Conservation (phyloP, 2,329 filamentous ascomycete species). For the Stemphylium lycopersici region DNA sequence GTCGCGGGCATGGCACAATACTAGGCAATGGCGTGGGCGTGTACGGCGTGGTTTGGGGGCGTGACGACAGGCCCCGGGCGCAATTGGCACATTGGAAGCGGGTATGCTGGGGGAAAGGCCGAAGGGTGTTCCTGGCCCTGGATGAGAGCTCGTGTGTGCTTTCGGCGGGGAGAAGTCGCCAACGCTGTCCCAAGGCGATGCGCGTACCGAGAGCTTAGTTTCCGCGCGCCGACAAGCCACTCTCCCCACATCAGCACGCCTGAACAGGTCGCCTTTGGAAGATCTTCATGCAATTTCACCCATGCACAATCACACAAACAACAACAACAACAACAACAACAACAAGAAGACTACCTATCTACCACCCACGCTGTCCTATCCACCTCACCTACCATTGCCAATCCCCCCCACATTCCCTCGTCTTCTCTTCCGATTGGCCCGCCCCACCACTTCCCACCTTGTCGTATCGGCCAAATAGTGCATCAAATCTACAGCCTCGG, state of each 20-base stretch:
- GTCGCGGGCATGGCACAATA: conserved; percentile 22
- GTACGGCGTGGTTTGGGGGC: conserved; percentile 29
- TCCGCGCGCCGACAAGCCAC: neutral
- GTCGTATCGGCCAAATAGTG: neutral
- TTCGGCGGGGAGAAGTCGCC: conserved; percentile 7
- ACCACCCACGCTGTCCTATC: neutral
- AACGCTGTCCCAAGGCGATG: neutral
- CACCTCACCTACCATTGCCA: no score
- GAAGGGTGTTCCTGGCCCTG: neutral
- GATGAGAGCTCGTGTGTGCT: neutral
- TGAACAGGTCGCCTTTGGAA: no score
- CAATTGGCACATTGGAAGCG: conserved; percentile 25
- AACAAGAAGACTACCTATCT: no score
- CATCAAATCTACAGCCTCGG: no score
- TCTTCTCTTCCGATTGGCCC: neutral
- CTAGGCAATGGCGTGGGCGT: conserved; percentile 17
- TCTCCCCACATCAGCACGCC: neutral
- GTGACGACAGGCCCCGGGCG: conserved; percentile 30
- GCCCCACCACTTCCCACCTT: neutral
- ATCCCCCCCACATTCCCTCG: no score
- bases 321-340: no score
- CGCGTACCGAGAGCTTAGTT: conserved; percentile 5
- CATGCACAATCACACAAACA: neutral
- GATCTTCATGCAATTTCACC: no score
- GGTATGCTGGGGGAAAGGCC: neutral